Evolutionary conservation across 179 eudicot species (phyloP).

Genomic region (Gypsophila paniculata): DNA sequence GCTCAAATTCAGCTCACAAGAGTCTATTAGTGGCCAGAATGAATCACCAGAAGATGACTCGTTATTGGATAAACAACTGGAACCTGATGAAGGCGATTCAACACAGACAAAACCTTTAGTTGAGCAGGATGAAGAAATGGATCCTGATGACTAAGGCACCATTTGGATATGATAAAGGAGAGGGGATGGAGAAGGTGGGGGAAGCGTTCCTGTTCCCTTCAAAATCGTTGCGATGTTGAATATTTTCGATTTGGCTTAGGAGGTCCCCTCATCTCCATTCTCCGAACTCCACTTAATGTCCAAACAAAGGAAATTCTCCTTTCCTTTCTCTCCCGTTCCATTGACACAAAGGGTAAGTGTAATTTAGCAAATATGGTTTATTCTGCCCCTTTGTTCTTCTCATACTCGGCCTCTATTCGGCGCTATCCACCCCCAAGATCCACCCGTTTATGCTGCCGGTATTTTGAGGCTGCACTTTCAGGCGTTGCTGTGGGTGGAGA

Average conservation of each 20-base stretch:
- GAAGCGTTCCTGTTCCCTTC: no score
- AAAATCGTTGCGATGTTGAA: no score
- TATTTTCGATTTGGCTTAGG: background rate
- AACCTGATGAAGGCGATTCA: slow-evolving; percentile 42
- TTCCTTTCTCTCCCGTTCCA: background rate
- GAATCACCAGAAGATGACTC: slow-evolving; percentile 57
- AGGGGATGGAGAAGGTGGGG: no score
- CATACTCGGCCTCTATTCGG: slow-evolving; percentile 7
- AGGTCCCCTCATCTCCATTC: no score
- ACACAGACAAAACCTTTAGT: slow-evolving; percentile 29
- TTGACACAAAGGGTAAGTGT: background rate
- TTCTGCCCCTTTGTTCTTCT: background rate
- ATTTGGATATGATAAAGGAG: no score
- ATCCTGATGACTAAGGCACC: slow-evolving; percentile 60
- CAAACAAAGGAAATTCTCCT: no score
- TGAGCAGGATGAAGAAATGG: slow-evolving; percentile 92
- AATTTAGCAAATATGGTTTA: background rate
- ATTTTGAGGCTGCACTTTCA: slow-evolving; percentile 17
- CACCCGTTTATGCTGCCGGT: background rate
- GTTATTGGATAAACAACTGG: slow-evolving; percentile 43
- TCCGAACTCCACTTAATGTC: no score
- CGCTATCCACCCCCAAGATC: slow-evolving; percentile 9
- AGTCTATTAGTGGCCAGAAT: slow-evolving; percentile 33
- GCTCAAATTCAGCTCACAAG: slow-evolving; percentile 25
- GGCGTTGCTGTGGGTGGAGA: background rate